phyloP scores from a whole-genome alignment of 169 alveolate genomes.

The Eimeria nieschulzi region DNA sequence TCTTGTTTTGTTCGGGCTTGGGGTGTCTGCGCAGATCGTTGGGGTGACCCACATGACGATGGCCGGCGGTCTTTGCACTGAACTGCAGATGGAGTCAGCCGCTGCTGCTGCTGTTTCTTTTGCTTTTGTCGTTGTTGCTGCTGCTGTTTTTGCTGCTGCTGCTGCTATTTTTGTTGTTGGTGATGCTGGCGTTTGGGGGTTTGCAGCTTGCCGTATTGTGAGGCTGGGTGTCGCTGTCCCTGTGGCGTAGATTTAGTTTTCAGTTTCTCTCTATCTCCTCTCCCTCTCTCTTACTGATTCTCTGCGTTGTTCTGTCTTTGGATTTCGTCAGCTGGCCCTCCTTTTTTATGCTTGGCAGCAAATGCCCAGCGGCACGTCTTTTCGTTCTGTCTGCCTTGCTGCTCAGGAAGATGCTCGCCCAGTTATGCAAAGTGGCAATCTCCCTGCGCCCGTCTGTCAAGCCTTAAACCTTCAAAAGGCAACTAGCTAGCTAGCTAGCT shows the following conservation, averaged over 20 bases:
- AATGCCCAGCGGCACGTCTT: neutral
- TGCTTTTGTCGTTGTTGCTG: neutral
- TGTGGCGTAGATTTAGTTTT: too few species aligned
- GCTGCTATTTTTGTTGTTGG: neutral
- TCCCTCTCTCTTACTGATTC: neutral
- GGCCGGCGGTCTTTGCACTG: constrained; percentile 68
- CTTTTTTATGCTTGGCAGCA: neutral
- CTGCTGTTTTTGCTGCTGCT: neutral
- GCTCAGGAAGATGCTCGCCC: constrained; percentile 26
- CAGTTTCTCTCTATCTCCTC: too few species aligned
- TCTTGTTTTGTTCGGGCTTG: constrained; percentile 12
- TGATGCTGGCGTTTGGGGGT: too few species aligned
- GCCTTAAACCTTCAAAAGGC: neutral
- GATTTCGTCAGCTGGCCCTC: neutral
- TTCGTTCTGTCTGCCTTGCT: neutral
- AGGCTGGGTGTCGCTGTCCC: too few species aligned
- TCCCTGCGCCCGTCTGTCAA: constrained; percentile 11
- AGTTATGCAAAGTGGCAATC: constrained; percentile 25
- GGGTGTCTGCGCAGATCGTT: constrained; percentile 34
- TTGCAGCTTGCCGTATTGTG: too few species aligned
- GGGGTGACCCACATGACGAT: constrained; percentile 70
- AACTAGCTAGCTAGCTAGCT: too few species aligned
- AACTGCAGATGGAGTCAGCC: constrained; percentile 73
- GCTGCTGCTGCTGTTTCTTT: constrained; percentile 7
- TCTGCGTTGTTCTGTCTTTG: neutral